Base-by-base conservation (phyloP, 208 protist species). In the Phytomonas serpens region DNA sequence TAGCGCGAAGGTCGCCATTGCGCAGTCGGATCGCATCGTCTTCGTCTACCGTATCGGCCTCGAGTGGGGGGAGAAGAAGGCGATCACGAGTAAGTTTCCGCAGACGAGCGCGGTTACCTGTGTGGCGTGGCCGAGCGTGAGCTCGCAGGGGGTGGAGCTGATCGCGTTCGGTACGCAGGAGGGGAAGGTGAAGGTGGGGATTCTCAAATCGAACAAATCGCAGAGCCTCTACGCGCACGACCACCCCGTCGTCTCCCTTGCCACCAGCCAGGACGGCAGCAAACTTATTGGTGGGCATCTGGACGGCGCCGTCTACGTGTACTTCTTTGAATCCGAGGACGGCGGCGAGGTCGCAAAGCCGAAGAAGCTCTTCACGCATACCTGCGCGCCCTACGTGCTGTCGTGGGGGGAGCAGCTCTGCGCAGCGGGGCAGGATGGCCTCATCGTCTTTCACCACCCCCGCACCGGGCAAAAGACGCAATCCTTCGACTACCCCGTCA, bases 11-110 rank as follows among this genome's bases (percentile, higher is more conserved):
- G 85, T 99, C 29, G 98, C 98, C 6, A 79, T 99, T 10, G 98
- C 94, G 27, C 98, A 99, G 84, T 97, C 86, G 5, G 98, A 99
- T 81, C 96, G 95, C 72, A 95, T 98, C 64, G 92, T 99, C 29
- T 98, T 95, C 61, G 92, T 99, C 42, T 99, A 99, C 86, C 96
- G 97, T 32, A 84, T 99, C 27, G 98, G 98, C 27, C 67, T 87
- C 47, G 95, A 98, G 66, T 99, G 98, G 98, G 97, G 93, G 37
- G 97, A 98, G 52, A 98, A 98, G 77, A 99, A 99, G 79, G 84
- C 89, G 4, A 99, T 99, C 71, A 98, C 96, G 82, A 98, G 98
- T 88, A 99, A 99, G 77, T 99, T 98, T 70, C 85, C 86, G 30
- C 88, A 96, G 73, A 88, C 76, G 32, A 86, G 74, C 27, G 61